Base-by-base conservation (phyloP, 257 asterid genomes). In the Nemophila menziesii region DNA sequence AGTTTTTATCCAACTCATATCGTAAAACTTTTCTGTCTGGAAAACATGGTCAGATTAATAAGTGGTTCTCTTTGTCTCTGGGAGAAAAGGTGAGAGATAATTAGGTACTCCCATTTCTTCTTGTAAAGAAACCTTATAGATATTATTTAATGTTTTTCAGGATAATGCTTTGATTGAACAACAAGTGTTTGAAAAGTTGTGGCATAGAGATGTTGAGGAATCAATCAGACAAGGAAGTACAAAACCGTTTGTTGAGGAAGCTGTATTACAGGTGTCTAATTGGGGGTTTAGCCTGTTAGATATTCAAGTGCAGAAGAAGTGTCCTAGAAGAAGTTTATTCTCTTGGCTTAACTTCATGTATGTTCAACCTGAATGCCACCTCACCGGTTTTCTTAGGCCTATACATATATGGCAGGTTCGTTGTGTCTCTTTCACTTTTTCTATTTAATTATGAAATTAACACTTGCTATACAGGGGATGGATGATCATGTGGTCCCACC, bases 361-460 rank as follows among this genome's bases (percentile, higher is more conserved):
- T 56, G 76, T 73, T 22, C 70, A 66, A 52, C 78, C 78, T 4
- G 76, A 77, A 49, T 80, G 94, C 36, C 65, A 67, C 41, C 49
- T 75, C 56, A 76, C 81, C 13, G 97, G 97, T 54, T 87, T 68
- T 71, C 89, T 67, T 2, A 95, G 97, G 53, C 89, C 89, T n/a
- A 66, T 87, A 22, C 97, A 87, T 68, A 63, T 83, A 65, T 87
- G 95, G 95, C 97, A 87, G 95, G 97, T 80, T 22, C 2, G 64
- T 22, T 5, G 23, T 6, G 26, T 18, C 54, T 17, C 4, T 10
- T 15, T 22, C 20, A 26, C 29, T 24, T 22, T n/a, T 20, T 55
- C 10, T 38, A 22, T n/a, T 17, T 19, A 16, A 4, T 16, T 16
- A n/a, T 16, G 13, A 7, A 0, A 40, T 40, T 50, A 8, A 11